Evolutionary conservation across 495 filamentous ascomycete species (phyloP).

Genomic region (Clavariopsis aquatica): DNA sequence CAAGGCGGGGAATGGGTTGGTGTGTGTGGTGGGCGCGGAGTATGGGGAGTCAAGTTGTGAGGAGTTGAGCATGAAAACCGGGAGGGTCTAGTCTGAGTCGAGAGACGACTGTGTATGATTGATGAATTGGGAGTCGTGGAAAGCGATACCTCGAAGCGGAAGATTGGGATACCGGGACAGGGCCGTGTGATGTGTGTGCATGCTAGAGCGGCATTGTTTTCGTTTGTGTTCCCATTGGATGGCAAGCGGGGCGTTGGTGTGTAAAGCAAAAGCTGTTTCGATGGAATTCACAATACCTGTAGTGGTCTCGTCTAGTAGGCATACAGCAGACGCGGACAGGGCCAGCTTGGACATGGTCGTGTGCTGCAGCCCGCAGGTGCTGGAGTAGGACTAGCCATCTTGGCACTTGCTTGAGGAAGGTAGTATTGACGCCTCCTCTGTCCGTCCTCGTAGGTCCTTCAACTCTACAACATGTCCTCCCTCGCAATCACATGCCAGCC

Average conservation of each 20-base stretch:
- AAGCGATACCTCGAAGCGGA: background rate
- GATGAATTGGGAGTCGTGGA: background rate
- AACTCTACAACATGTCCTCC: background rate
- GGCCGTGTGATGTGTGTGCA: too few species aligned
- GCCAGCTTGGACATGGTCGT: too few species aligned
- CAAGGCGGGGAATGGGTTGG: constrained; percentile 91
- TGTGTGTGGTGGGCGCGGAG: constrained; percentile 83
- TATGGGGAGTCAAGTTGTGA: constrained; percentile 81
- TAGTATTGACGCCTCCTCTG: background rate
- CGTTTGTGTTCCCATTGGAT: too few species aligned
- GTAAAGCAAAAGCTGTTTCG: too few species aligned
- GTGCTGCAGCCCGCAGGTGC: too few species aligned
- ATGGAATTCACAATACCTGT: too few species aligned
- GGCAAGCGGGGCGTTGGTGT: too few species aligned
- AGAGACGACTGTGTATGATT: background rate
- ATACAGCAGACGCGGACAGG: too few species aligned
- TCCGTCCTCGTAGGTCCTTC: background rate
- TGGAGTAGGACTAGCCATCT: background rate
- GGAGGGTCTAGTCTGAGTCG: background rate
- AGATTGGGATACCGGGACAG: too few species aligned
- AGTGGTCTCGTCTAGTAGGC: too few species aligned
- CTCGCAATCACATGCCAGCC: background rate
- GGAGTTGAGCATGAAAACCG: background rate
- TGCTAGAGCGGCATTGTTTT: too few species aligned
- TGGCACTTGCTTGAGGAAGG: background rate